Conservation (phyloP, 2,329 filamentous ascomycete species). For the Phaeosphaeria sp. region DNA sequence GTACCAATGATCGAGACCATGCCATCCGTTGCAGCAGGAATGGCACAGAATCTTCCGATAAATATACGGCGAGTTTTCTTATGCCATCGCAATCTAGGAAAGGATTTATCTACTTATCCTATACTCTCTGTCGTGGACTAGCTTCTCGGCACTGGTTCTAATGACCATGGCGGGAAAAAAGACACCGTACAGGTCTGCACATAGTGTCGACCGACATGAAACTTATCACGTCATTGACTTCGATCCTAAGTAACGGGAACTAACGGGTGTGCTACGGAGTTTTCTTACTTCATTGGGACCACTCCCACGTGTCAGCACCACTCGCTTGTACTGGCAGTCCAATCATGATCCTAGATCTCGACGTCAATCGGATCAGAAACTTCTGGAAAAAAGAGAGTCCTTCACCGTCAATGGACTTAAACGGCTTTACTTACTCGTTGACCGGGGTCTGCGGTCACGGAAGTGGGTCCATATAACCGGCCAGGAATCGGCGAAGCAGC, state of each 20-base stretch:
- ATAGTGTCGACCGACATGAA: not conserved
- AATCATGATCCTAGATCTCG: not conserved
- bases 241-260: not conserved
- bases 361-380: not conserved
- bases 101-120: no score
- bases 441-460: slow-evolving; percentile 13
- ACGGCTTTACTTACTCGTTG: slow-evolving; percentile 6
- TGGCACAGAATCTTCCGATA: no score
- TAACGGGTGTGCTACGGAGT: slow-evolving; percentile 3
- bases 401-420: slow-evolving; percentile 2
- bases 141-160: not conserved
- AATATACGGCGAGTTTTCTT: no score
- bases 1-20: not conserved
- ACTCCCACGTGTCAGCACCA: not conserved
- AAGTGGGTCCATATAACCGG: slow-evolving; percentile 24
- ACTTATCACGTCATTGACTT: not conserved
- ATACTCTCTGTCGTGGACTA: no score
- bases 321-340: not conserved
- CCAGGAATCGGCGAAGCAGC: slow-evolving; percentile 31
- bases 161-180: not conserved
- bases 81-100: no score
- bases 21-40: no score
- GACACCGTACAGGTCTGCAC: not conserved
- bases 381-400: not conserved
- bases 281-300: not conserved